Evolutionary conservation across 2,329 filamentous ascomycete genomes (phyloP).

Genomic region (Chlorencoelia australis): DNA sequence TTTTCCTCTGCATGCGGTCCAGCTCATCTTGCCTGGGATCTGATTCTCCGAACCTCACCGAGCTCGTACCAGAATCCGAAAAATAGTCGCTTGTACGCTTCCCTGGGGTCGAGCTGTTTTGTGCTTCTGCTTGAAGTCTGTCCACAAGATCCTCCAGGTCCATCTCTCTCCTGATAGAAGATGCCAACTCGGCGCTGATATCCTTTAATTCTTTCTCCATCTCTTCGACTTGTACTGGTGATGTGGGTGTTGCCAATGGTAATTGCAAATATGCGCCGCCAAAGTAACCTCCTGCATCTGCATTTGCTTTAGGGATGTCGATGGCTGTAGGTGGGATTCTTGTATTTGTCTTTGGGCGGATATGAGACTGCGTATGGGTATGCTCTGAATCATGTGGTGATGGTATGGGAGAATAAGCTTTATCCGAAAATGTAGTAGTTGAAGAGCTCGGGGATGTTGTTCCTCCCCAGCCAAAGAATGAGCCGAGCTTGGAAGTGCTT

Average conservation of each 20-base stretch:
- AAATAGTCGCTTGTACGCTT: conserved; percentile 94
- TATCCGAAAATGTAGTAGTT: conserved; percentile 50
- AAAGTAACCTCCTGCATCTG: conserved; percentile 31
- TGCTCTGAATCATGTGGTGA: conserved; percentile 39
- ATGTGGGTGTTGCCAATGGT: conserved; percentile 27
- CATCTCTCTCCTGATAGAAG: conserved; percentile 90
- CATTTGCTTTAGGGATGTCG: conserved; percentile 27
- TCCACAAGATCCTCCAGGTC: conserved; percentile 93
- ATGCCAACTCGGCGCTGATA: conserved; percentile 85
- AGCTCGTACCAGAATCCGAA: conserved; percentile 88
- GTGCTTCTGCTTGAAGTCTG: conserved; percentile 67
- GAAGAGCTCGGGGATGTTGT: conserved; percentile 44
- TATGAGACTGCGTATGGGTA: conserved; percentile 22
- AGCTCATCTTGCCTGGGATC: conserved; percentile 60
- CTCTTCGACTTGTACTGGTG: conserved; percentile 59
- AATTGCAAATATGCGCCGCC: conserved; percentile 22
- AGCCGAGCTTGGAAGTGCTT: conserved; percentile 43
- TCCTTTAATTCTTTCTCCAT: conserved; percentile 91
- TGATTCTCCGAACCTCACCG: conserved; percentile 57
- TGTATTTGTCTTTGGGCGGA: conserved; percentile 12
- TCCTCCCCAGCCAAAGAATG: conserved; percentile 58
- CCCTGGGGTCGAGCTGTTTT: conserved; percentile 41
- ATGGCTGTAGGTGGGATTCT: conserved; percentile 29
- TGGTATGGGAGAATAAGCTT: conserved; percentile 45
- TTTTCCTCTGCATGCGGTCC: conserved; percentile 69